A percentile compares a stretch with the other conserved stretches of the same genome.
Conservation (phyloP, 2,329 filamentous ascomycete genomes). For the Colletotrichum cereale region DNA sequence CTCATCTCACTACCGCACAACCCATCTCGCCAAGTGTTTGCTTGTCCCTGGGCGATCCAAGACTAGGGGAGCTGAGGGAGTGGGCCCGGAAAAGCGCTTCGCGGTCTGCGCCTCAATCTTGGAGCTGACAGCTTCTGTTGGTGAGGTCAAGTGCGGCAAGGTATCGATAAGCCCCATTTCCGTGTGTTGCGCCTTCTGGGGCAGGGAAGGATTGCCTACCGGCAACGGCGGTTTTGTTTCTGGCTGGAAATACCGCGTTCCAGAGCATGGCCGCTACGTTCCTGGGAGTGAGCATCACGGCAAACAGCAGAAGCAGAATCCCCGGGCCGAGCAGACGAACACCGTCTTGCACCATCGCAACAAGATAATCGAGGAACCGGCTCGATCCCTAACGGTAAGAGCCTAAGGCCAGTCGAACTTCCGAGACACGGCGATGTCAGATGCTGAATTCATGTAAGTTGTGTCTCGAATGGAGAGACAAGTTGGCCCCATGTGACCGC, state of each 20-base stretch:
- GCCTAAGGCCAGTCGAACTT: no score
- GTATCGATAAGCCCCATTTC: slow-evolving; percentile 34
- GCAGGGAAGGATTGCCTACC: not conserved
- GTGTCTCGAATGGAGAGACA: slow-evolving; percentile 1
- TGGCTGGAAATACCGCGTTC: not conserved
- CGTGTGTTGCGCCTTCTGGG: slow-evolving; percentile 1
- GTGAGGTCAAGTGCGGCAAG: slow-evolving; percentile 2
- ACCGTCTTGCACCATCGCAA: no score
- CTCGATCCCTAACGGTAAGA: no score
- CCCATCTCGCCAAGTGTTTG: slow-evolving; percentile 15
- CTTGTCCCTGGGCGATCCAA: slow-evolving; percentile 14
- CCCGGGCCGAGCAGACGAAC: slow-evolving; percentile 1
- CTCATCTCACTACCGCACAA: not conserved
- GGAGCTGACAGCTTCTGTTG: slow-evolving; percentile 22
- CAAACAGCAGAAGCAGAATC: not conserved
- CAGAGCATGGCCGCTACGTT: not conserved
- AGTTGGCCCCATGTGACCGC: slow-evolving; percentile 8
- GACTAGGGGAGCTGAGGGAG: slow-evolving; percentile 10
- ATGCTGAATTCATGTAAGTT: not conserved
- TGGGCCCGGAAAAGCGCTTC: slow-evolving; percentile 14
- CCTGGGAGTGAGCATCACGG: not conserved
- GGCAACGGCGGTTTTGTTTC: not conserved
- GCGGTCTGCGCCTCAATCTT: slow-evolving; percentile 33
- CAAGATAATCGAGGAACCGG: no score
- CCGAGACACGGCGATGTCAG: slow-evolving; percentile 28